Conservation (phyloP, 345 rosid species). For the Draba incana region DNA sequence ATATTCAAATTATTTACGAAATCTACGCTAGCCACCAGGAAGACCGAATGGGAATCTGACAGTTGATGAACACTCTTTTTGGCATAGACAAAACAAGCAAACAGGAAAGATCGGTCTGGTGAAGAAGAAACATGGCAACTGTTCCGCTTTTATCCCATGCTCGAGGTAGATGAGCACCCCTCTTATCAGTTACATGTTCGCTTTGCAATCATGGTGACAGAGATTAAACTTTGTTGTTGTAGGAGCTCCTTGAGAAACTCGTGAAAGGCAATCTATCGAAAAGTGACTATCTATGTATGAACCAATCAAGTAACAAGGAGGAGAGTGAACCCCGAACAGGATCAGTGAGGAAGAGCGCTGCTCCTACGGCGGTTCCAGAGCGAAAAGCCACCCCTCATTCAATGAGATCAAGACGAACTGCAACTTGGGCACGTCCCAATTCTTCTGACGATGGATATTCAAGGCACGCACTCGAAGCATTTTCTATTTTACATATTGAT, state of each 20-base stretch:
- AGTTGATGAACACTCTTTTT: conserved; percentile 25
- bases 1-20: neutral
- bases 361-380: conserved; percentile 53
- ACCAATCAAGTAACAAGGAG: conserved; percentile 43
- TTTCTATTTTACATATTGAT: neutral
- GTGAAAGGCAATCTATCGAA: conserved; percentile 71
- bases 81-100: conserved; percentile 73
- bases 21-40: neutral
- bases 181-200: neutral
- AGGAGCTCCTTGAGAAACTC: conserved; percentile 83
- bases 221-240: conserved; percentile 29
- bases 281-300: conserved; percentile 63
- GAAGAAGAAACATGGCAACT: conserved; percentile 95
- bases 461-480: conserved; percentile 48
- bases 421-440: conserved; percentile 73
- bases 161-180: conserved; percentile 62
- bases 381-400: conserved; percentile 76
- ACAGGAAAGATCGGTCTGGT: conserved; percentile 78
- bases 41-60: conserved; percentile 6
- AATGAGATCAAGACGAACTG: conserved; percentile 83
- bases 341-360: conserved; percentile 47
- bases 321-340: conserved; percentile 42
- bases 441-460: conserved; percentile 84
- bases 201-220: conserved; percentile 3
- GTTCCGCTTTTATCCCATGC: conserved; percentile 84